phyloP scores from a whole-genome alignment of 2,329 filamentous ascomycete genomes.

The Epichloe brachyelytri region DNA sequence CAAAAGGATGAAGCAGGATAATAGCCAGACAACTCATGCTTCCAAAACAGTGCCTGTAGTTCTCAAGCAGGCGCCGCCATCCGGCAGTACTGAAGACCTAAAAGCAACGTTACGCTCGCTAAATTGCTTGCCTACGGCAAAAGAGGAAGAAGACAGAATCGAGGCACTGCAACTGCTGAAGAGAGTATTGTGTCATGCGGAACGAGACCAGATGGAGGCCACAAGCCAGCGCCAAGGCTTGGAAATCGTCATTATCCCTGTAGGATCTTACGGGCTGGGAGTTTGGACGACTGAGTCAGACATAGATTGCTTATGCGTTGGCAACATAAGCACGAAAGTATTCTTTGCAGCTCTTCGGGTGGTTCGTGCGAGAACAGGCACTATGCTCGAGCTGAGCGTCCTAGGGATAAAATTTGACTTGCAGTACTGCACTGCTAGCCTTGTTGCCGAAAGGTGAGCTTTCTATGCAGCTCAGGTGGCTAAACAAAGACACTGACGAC shows the following conservation, averaged over 20 bases:
- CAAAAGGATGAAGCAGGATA: no score
- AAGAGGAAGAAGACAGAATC: no score
- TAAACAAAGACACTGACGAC: no score
- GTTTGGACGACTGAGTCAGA: conserved; percentile 31
- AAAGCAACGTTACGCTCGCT: no score
- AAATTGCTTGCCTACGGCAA: no score
- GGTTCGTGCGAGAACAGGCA: conserved; percentile 45
- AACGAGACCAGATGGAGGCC: conserved; percentile 4
- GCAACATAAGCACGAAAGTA: conserved; percentile 43
- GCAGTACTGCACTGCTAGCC: conserved; percentile 42
- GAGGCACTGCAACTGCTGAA: conserved; percentile 30
- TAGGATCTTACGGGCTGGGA: no score
- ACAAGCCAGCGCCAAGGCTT: conserved; percentile 11
- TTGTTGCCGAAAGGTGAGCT: conserved; percentile 10
- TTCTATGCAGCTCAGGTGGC: no score
- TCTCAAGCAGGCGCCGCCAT: no score
- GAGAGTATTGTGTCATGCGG: conserved; percentile 24
- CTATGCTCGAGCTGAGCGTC: conserved; percentile 47
- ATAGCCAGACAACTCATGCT: no score
- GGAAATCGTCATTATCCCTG: conserved; percentile 32
- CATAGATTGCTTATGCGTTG: conserved; percentile 53
- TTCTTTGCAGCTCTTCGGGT: conserved; percentile 37
- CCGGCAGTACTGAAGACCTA: no score
- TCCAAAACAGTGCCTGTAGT: no score
- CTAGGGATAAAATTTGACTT: no score